phyloP scores from a whole-genome alignment of 345 rosid genomes.

The Melaleuca alternifolia region DNA sequence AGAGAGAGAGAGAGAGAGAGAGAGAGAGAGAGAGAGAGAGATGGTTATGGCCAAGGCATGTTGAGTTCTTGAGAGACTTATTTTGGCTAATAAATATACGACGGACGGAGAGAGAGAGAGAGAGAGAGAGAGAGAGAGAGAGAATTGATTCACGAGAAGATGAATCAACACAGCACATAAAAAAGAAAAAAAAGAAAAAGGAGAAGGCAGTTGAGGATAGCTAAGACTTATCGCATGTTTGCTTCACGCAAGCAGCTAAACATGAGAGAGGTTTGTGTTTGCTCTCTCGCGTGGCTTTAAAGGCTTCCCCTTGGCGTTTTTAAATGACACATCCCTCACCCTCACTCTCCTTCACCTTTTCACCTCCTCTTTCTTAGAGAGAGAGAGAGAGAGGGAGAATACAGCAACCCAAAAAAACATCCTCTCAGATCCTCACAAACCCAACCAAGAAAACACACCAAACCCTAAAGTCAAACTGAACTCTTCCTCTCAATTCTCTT shows the following conservation, averaged over 20 bases:
- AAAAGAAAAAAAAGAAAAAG: constrained; percentile 6
- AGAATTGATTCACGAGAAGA: background rate
- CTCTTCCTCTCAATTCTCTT: background rate
- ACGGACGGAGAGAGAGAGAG: background rate
- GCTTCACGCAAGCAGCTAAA: constrained; percentile 99
- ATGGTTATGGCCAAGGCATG: background rate
- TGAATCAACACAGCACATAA: background rate
- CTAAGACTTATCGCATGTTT: constrained; percentile 72
- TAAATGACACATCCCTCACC: constrained; percentile 3
- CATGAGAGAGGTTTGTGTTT: constrained; percentile 24
- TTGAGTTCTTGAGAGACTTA: background rate
- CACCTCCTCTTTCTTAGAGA: background rate
- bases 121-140: background rate
- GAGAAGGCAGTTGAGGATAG: constrained; percentile 32
- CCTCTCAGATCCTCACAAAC: background rate
- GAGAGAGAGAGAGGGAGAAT: background rate
- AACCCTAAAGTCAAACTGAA: constrained; percentile 12
- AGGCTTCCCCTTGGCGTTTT: constrained; percentile 40
- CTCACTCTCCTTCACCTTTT: background rate
- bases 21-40: background rate
- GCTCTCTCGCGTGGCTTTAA: constrained; percentile 97
- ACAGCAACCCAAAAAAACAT: background rate
- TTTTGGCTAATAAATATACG: background rate
- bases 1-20: background rate
- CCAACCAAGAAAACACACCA: background rate